Evolutionary conservation across 2,329 filamentous ascomycete species (phyloP), one percentile per base, ranked within the genome.

Genomic region (Samsoniella hepiali): DNA sequence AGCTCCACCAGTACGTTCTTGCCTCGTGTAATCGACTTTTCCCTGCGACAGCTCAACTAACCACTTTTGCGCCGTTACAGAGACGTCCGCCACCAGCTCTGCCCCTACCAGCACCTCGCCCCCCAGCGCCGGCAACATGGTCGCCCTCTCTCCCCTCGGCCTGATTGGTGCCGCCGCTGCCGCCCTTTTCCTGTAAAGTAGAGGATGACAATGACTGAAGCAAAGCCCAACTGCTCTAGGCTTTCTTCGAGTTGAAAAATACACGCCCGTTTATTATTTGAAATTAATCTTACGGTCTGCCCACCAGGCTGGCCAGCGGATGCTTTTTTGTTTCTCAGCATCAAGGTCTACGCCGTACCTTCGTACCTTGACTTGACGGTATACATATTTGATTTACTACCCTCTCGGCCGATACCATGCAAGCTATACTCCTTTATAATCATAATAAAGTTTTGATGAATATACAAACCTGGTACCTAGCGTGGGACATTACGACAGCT

Each of bases 131-230:
- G 59, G 59, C 22, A 55, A 47, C 51, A 32, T 56, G 29, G 27
- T 62, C 29, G 29, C 32, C 50, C 51, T 56, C 59, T 62, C 59
- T 31, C 59, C 59, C 42, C 10, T 62, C 10, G 59, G 29, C 51
- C 51, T 62, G 40, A 34, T 62, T 31, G 59, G 42, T 13, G 59
- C 50, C 31, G 59, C 59, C 22, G 59, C 32, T 11, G 59, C 51
- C 10, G 59, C 59, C 42, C 50, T 62, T 17, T 62, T 62, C 51
- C 51, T 62, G 50, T 62, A 62, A 49, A 55, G 29, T n/a, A 2
- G 6, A 32, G 11, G 31, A 54, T n/a, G 50, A 15, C 38, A 54
- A 45, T 45, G 42, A 38, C 38, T 27, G 22, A 31, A 42, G 32
- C 27, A 15, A 31, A 42, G 32, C 27, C 22, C 5, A 31, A 22